phyloP scores from a whole-genome alignment of 148 eudicot genomes.

The Fagopyrum esculentum region DNA sequence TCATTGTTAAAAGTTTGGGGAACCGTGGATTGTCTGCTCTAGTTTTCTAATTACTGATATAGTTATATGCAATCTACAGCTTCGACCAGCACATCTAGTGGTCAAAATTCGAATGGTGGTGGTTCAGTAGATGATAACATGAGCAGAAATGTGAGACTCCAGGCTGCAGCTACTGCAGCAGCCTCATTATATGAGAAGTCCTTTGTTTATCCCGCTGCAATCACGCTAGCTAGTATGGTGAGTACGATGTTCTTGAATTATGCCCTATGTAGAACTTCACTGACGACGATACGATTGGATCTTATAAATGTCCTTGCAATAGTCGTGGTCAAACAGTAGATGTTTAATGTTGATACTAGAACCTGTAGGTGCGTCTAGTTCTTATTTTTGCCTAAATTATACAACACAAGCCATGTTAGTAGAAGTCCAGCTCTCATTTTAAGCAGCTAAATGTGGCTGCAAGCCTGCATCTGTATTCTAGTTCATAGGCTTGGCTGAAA shows the following conservation, averaged over 20 bases:
- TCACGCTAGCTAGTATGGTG: constrained; percentile 56
- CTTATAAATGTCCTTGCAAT: not conserved
- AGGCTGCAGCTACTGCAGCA: constrained; percentile 91
- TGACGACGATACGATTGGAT: not conserved
- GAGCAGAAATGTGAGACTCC: constrained; percentile 57
- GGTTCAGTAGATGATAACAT: constrained; percentile 28
- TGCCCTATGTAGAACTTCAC: not conserved
- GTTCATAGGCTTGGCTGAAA: not conserved
- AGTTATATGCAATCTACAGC: constrained; percentile 19
- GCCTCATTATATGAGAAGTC: constrained; percentile 83
- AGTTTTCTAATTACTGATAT: not conserved
- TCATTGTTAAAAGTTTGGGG: not conserved
- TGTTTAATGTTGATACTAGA: not conserved
- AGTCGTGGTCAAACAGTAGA: not conserved
- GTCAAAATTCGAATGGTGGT: constrained; percentile 41
- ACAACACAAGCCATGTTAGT: not conserved
- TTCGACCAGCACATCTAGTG: constrained; percentile 34
- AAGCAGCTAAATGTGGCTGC: not conserved
- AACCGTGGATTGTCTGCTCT: not conserved
- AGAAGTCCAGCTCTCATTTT: not conserved
- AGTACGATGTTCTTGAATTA: constrained; percentile 6
- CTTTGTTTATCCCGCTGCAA: constrained; percentile 75
- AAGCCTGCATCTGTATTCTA: not conserved
- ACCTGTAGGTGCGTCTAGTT: not conserved
- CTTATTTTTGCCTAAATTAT: too few relatives aligned